Conservation (phyloP, 108 stramenopile species). For the Conticribra weissflogii region DNA sequence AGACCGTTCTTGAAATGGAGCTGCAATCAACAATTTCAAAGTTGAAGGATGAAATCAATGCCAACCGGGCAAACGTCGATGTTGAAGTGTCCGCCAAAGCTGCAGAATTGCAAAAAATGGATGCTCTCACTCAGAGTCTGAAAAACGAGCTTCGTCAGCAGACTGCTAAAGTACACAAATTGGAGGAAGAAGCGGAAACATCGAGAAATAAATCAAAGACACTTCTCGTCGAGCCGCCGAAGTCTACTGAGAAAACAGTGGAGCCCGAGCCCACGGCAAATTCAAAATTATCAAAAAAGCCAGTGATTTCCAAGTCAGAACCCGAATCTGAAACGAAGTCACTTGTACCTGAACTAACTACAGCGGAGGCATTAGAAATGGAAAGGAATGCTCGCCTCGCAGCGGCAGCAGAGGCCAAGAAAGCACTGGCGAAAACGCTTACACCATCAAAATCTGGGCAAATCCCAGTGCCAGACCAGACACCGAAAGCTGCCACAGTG, state of each 20-base stretch:
- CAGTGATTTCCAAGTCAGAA: not conserved
- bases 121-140: conserved; percentile 14
- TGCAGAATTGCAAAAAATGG: conserved; percentile 25
- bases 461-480: not conserved
- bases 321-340: not conserved
- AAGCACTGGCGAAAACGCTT: not conserved
- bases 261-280: not conserved
- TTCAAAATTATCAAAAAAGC: not conserved
- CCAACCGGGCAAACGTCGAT: conserved; percentile 13
- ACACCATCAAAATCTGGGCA: not conserved
- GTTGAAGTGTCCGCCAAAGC: conserved; percentile 15
- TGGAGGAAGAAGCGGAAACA: not conserved
- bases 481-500: not conserved
- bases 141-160: conserved; percentile 20
- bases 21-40: conserved; percentile 22
- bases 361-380: conserved; percentile 11
- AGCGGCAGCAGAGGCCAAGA: conserved; percentile 7
- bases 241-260: not conserved
- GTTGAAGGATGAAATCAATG: conserved; percentile 9
- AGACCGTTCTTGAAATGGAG: not conserved
- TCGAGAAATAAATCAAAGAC: not conserved
- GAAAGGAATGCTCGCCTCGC: conserved; percentile 5
- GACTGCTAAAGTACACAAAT: not conserved
- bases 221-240: too few species aligned
- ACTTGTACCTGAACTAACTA: not conserved